phyloP scores from a whole-genome alignment of 1,284 basidiomycete genomes.

The Moniliella sp. region DNA sequence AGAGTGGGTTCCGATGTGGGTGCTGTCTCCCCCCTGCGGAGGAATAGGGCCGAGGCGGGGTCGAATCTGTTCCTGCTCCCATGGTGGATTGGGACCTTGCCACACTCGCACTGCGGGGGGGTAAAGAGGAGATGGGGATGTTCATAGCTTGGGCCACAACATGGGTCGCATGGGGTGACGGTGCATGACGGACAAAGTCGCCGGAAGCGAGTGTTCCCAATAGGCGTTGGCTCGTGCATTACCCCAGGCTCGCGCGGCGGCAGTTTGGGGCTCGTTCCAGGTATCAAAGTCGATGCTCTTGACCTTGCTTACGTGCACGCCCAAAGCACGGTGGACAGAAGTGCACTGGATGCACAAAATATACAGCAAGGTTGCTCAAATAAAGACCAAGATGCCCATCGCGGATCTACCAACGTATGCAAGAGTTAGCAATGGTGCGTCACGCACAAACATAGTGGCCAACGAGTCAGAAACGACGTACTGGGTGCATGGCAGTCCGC shows the following conservation, averaged over 20 bases:
- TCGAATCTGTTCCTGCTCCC: no score
- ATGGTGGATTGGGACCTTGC: no score
- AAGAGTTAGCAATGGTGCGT: no score
- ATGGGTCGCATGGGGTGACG: no score
- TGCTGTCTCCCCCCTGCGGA: no score
- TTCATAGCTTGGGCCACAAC: no score
- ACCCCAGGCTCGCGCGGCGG: constrained; percentile 13
- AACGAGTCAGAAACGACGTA: background rate
- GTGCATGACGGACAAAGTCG: no score
- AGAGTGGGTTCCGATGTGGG: no score
- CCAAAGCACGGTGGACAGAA: constrained; percentile 38
- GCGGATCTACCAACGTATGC: constrained; percentile 26
- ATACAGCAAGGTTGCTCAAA: constrained; percentile 31
- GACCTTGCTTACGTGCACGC: constrained; percentile 39
- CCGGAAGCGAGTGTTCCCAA: constrained; percentile 11
- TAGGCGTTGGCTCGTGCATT: constrained; percentile 12
- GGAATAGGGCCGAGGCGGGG: no score
- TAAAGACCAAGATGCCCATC: constrained; percentile 34
- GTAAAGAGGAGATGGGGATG: no score
- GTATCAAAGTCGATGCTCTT: constrained; percentile 39
- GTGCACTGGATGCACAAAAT: constrained; percentile 41
- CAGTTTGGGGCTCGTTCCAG: constrained; percentile 18
- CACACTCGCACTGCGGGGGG: no score
- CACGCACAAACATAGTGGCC: no score
- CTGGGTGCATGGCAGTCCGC: constrained; percentile 37